Conservation (phyloP, 148 eudicot genomes). For the Selenicereus undatus region DNA sequence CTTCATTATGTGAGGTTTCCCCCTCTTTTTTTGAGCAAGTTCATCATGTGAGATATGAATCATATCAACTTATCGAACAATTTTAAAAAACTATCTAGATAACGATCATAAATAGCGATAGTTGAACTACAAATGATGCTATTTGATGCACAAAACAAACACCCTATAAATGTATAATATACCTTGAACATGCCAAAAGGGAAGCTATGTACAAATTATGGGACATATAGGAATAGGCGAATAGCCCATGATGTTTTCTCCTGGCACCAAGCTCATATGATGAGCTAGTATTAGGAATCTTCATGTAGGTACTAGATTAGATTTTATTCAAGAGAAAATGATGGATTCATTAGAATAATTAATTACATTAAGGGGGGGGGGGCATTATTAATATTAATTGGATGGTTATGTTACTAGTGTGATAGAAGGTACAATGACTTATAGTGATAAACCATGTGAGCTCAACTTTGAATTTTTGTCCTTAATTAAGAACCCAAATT, state of each 20-base stretch:
- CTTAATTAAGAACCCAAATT: not conserved
- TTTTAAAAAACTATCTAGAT: too few relatives aligned
- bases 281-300: slow-evolving; percentile 1
- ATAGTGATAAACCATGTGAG: slow-evolving; percentile 31
- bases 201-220: not conserved
- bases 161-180: not conserved
- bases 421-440: slow-evolving; percentile 8
- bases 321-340: slow-evolving; percentile 9
- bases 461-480: slow-evolving; percentile 15
- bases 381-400: not conserved
- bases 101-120: not conserved
- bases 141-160: not conserved
- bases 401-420: slow-evolving; percentile 8
- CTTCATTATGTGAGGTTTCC: too few relatives aligned
- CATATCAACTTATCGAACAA: too few relatives aligned
- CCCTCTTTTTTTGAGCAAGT: too few relatives aligned
- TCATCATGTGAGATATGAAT: too few relatives aligned
- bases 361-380: not conserved
- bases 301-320: slow-evolving; percentile 18
- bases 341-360: not conserved
- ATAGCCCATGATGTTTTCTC: slow-evolving; percentile 26
- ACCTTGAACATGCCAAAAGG: not conserved
- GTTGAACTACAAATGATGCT: not conserved
- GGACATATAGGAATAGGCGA: not conserved
- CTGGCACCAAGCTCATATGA: slow-evolving; percentile 13